Evolutionary conservation across 2,329 filamentous ascomycete genomes (phyloP).

Genomic region (Phialophora tarda): DNA sequence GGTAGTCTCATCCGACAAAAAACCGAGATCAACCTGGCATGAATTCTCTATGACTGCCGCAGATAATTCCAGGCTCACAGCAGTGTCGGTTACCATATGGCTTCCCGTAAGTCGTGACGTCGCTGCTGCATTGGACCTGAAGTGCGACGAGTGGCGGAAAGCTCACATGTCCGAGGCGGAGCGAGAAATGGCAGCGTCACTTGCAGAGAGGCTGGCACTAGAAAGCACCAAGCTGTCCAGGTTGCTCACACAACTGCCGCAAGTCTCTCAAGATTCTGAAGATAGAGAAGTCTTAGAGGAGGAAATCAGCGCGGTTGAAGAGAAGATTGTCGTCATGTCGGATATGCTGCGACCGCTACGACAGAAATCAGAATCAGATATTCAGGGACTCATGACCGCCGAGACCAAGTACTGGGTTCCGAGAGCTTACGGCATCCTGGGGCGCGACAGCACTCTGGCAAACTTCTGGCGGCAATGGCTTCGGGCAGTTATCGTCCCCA

Average conservation of each 20-base stretch:
- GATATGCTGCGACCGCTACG: conserved; percentile 90
- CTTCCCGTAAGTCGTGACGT: conserved; percentile 80
- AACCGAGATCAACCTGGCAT: conserved; percentile 96
- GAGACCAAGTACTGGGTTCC: conserved; percentile 97
- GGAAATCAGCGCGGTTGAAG: conserved; percentile 92
- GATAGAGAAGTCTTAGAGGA: conserved; percentile 87
- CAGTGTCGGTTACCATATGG: conserved; percentile 91
- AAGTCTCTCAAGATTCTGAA: conserved; percentile 76
- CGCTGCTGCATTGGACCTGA: conserved; percentile 73
- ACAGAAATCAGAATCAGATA: conserved; percentile 94
- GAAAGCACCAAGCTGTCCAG: conserved; percentile 91
- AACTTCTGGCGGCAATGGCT: conserved; percentile 99
- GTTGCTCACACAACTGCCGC: conserved; percentile 80
- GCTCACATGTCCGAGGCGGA: conserved; percentile 98
- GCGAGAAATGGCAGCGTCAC: conserved; percentile 86
- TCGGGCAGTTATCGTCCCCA: conserved; percentile 88
- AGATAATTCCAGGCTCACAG: conserved; percentile 89
- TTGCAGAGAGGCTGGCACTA: conserved; percentile 83
- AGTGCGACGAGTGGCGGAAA: conserved; percentile 86
- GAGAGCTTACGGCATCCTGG: conserved; percentile 88
- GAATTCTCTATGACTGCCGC: conserved; percentile 97
- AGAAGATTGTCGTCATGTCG: conserved; percentile 96
- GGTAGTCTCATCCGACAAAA: conserved; percentile 92
- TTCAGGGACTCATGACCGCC: conserved; percentile 92
- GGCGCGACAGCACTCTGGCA: conserved; percentile 79